Evolutionary conservation across 495 filamentous ascomycete species (phyloP).

Genomic region (Halenospora varia): DNA sequence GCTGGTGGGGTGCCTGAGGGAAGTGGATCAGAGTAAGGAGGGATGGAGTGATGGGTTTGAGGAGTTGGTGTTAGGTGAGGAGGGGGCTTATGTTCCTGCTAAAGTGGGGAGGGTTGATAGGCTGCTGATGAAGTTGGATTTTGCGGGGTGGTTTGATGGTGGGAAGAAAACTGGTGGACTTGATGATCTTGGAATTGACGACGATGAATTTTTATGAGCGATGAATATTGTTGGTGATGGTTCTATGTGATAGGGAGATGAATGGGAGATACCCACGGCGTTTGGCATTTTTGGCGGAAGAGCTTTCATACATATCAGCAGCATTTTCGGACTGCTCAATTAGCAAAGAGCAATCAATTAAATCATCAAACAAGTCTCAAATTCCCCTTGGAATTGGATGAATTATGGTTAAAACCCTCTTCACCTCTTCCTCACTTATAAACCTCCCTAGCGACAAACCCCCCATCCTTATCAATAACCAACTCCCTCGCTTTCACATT

Average conservation of each 20-base stretch:
- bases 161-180: constrained; percentile 18
- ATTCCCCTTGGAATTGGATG: no score
- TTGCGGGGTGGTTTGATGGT: constrained; percentile 42
- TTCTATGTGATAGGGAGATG: not conserved
- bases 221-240: constrained; percentile 1
- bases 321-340: no score
- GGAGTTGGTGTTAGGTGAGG: constrained; percentile 23
- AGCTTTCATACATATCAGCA: no score
- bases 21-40: constrained; percentile 46
- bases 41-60: constrained; percentile 35
- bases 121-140: constrained; percentile 84
- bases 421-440: no score
- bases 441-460: no score
- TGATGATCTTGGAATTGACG: not conserved
- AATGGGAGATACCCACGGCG: not conserved
- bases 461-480: no score
- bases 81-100: constrained; percentile 53
- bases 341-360: no score
- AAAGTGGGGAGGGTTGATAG: constrained; percentile 71
- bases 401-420: no score
- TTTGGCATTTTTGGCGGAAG: no score
- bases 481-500: no score
- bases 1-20: constrained; percentile 54
- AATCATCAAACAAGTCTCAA: no score
- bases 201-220: not conserved